phyloP scores from a whole-genome alignment of 805 yeast species.

The Tetrapisispora namnaoensis region DNA sequence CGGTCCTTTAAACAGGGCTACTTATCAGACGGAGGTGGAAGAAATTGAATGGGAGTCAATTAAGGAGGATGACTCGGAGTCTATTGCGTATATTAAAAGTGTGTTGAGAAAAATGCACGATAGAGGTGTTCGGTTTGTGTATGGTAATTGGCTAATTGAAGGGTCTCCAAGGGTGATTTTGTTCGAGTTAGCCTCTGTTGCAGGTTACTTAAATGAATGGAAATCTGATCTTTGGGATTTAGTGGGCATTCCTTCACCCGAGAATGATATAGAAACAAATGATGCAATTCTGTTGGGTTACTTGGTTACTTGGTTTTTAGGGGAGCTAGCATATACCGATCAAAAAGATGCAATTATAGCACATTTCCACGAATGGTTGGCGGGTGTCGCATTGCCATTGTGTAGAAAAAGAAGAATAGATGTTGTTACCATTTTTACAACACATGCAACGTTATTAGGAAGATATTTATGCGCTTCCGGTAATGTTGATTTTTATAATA shows the following conservation, averaged over 20 bases:
- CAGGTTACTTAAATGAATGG: conserved; percentile 75
- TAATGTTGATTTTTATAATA: conserved; percentile 89
- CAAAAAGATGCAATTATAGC: conserved; percentile 81
- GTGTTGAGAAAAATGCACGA: conserved; percentile 68
- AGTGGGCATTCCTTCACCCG: conserved; percentile 91
- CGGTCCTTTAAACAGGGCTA: conserved; percentile 73
- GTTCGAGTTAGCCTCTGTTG: conserved; percentile 76
- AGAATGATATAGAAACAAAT: conserved; percentile 76
- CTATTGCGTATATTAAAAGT: conserved; percentile 21
- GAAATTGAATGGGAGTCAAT: conserved; percentile 51
- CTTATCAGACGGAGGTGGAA: conserved; percentile 77
- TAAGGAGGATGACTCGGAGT: conserved; percentile 19
- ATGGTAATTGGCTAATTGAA: conserved; percentile 95
- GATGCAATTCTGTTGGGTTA: conserved; percentile 91
- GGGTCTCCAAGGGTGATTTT: conserved; percentile 91
- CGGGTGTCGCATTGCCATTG: conserved; percentile 90
- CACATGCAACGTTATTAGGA: conserved; percentile 93
- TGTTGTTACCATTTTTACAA: conserved; percentile 90
- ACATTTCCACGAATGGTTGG: conserved; percentile 97
- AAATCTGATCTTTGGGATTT: conserved; percentile 83
- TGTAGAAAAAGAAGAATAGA: conserved; percentile 88
- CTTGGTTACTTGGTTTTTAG: conserved; percentile 92
- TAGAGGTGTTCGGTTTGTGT: conserved; percentile 72
- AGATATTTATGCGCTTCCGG: conserved; percentile 96
- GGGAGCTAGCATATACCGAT: conserved; percentile 79